A percentile compares a stretch with the other conserved stretches of the same genome.
Evolutionary conservation across 2,329 filamentous ascomycete species (phyloP).

Genomic region (Graphilbum sp.): DNA sequence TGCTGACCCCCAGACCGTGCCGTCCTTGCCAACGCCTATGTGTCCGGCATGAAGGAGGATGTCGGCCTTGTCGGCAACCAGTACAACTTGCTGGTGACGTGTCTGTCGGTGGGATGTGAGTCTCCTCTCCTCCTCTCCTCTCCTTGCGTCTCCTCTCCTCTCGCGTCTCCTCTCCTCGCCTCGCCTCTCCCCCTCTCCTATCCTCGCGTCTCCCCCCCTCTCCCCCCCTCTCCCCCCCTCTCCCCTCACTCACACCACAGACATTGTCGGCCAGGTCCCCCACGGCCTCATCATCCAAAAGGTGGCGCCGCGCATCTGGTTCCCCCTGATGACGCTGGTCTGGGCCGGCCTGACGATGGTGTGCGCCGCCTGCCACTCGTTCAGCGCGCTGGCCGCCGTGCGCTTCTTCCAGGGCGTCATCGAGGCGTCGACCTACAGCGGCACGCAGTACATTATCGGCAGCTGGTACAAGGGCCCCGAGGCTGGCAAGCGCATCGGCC

Average conservation of each 20-base stretch:
- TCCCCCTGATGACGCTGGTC: constrained; percentile 43
- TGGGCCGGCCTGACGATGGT: constrained; percentile 49
- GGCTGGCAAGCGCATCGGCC: constrained; percentile 40
- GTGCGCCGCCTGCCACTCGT: constrained; percentile 32
- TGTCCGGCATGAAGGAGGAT: constrained; percentile 1
- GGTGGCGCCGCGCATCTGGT: constrained; percentile 44
- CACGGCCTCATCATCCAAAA: constrained; percentile 46
- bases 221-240: too few species aligned
- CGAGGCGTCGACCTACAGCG: constrained; percentile 38
- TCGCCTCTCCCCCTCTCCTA: too few species aligned
- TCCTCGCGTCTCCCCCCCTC: too few species aligned
- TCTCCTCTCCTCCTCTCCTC: too few species aligned
- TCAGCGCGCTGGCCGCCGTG: constrained; percentile 39
- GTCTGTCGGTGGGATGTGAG: neutral
- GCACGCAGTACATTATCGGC: constrained; percentile 40
- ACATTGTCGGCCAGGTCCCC: constrained; percentile 40
- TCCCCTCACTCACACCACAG: constrained; percentile 4
- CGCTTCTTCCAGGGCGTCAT: constrained; percentile 37
- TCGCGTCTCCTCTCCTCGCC: too few species aligned
- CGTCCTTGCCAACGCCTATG: neutral
- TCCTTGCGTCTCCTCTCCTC: too few species aligned
- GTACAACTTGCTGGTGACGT: constrained; percentile 1
- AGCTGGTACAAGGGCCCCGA: constrained; percentile 43
- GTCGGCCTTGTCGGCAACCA: neutral
- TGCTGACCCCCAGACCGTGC: constrained; percentile 1